phyloP scores from a whole-genome alignment of 148 eudicot genomes.

The Fallopia convolvulus region DNA sequence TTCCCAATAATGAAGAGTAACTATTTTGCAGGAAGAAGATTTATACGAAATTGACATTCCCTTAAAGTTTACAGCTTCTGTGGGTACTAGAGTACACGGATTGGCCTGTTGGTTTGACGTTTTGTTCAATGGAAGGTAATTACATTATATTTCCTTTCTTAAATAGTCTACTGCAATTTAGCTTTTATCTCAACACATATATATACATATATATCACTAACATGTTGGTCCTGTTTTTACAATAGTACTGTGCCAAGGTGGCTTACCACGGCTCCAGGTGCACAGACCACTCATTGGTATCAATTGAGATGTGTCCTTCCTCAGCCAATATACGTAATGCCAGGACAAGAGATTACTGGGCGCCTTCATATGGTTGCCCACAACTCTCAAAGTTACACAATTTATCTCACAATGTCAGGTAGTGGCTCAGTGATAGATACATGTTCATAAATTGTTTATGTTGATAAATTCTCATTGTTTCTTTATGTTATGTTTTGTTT shows the following conservation, averaged over 20 bases:
- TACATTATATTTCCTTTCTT: background rate
- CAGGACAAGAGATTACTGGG: constrained; percentile 96
- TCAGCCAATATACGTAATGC: constrained; percentile 94
- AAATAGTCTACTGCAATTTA: background rate
- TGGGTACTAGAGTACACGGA: constrained; percentile 91
- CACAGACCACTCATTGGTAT: constrained; percentile 99
- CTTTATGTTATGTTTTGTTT: background rate
- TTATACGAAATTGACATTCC: constrained; percentile 89
- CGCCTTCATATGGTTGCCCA: constrained; percentile 89
- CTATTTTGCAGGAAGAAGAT: constrained; percentile 76
- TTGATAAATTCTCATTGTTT: background rate
- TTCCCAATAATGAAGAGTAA: background rate
- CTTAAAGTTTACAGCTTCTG: constrained; percentile 61
- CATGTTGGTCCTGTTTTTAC: background rate
- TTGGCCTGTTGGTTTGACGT: constrained; percentile 99
- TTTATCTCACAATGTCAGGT: constrained; percentile 86
- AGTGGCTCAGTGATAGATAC: background rate
- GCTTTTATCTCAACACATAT: background rate
- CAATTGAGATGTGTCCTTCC: constrained; percentile 87
- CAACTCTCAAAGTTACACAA: constrained; percentile 90
- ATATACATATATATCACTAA: background rate
- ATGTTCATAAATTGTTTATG: background rate
- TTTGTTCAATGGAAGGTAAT: constrained; percentile 90
- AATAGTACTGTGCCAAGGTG: constrained; percentile 85
- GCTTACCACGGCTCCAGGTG: constrained; percentile 98